Conservation (phyloP, 805 yeast genomes). For the Lachancea sp. region DNA sequence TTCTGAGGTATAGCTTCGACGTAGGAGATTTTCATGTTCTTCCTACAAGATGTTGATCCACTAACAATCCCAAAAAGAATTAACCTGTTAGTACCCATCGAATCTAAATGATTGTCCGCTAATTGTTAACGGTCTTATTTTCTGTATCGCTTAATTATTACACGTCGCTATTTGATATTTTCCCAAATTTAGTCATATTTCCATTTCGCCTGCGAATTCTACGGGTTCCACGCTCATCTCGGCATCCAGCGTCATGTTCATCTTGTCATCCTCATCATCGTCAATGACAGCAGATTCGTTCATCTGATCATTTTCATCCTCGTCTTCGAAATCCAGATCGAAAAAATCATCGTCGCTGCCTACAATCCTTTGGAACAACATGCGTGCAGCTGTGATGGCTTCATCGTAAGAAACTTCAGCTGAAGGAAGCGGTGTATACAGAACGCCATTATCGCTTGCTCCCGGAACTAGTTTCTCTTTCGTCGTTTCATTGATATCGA, state of each 20-base stretch:
- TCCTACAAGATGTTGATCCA: no score
- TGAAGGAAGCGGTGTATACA: slow-evolving; percentile 63
- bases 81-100: no score
- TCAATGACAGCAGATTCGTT: slow-evolving; percentile 28
- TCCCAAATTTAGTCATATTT: slow-evolving; percentile 22
- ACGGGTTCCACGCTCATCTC: slow-evolving; percentile 29
- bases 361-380: slow-evolving; percentile 68
- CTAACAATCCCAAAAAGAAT: no score
- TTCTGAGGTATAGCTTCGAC: no score
- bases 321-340: slow-evolving; percentile 94
- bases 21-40: no score
- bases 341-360: slow-evolving; percentile 95
- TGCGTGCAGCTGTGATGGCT: slow-evolving; percentile 70
- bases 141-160: no score
- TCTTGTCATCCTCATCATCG: slow-evolving; percentile 29
- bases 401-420: slow-evolving; percentile 91
- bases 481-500: slow-evolving; percentile 31
- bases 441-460: slow-evolving; percentile 43
- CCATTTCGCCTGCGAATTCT: slow-evolving; percentile 38
- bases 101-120: no score
- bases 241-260: slow-evolving; percentile 17
- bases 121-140: no score
- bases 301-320: slow-evolving; percentile 54
- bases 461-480: slow-evolving; percentile 26
- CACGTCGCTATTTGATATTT: background rate